Evolutionary conservation across 805 yeast genomes (phyloP), one percentile per base, ranked within the genome.

Genomic region (Wickerhamiella qilinensis): DNA sequence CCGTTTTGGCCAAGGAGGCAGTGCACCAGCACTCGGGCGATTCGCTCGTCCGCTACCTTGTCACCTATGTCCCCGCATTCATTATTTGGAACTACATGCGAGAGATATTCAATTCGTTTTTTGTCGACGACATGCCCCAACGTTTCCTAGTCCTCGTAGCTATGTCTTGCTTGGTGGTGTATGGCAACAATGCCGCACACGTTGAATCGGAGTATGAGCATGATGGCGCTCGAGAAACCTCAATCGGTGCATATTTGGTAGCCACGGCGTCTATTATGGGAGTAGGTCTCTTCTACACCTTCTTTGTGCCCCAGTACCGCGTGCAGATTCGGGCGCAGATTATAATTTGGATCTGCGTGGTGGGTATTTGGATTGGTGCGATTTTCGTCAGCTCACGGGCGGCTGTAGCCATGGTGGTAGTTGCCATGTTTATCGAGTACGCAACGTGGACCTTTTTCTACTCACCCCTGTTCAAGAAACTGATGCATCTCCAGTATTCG

Each of bases 61-160:
- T 75, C 31, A 50, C 72, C 2, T 75, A 73, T 40, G 37, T 69
- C 16, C 79, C 78, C 0, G 65, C 73, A n/a, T 76, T 73, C 71
- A 66, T 65, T 17, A 69, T 75, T 18, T 75, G 82, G 81, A 53
- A 65, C n/a, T 80, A 74, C 47, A 58, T 75, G 41, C 70, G 72
- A 48, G 79, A 73, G 41, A 64, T 74, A 47, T 71, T 73, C 65
- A 73, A 75, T 53, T 73, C 71, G 49, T 75, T 72, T 54, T 75
- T 67, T 50, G 71, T 60, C 41, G 76, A 73, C 46, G 81, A 76
- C 53, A 52, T 75, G 36, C 49, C 69, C 3, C 82, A 76, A 49
- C 64, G 67, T 39, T 7, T 58, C 0, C 69, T 65, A 49, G 63
- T 74, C 15, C 43, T 73, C 16, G 72, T 77, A 78, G 62, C 68